A percentile compares a stretch with the other conserved stretches of the same genome.
Evolutionary conservation across 768 basidiomycete species (phyloP).

Genomic region (Crassisporium funariophilum): DNA sequence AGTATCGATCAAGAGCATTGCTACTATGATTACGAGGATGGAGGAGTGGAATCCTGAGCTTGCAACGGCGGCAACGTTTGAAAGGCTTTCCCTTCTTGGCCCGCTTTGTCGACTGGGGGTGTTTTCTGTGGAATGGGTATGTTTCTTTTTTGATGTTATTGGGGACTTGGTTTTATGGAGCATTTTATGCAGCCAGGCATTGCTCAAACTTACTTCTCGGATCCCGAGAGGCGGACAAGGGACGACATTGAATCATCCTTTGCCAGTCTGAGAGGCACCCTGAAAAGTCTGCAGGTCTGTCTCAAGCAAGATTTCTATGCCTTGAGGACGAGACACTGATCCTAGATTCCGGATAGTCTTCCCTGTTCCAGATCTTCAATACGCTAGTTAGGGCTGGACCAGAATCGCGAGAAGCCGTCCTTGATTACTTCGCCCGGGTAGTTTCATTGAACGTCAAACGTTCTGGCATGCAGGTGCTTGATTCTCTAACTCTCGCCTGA

Average conservation of each 20-base stretch:
- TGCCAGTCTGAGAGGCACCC: constrained; percentile 81
- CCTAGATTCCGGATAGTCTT: constrained; percentile 33
- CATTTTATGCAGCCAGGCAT: constrained; percentile 62
- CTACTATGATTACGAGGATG: constrained; percentile 75
- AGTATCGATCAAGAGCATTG: constrained; percentile 81
- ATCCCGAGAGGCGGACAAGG: constrained; percentile 73
- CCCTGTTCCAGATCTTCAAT: constrained; percentile 88
- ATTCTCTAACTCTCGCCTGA: not conserved
- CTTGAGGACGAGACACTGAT: not conserved
- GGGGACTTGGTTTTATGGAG: constrained; percentile 5
- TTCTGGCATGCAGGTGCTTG: constrained; percentile 80
- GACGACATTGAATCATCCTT: constrained; percentile 82
- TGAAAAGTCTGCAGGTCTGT: constrained; percentile 80
- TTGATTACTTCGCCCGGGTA: constrained; percentile 79
- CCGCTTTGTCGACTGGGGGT: constrained; percentile 83
- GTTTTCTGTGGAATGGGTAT: constrained; percentile 88
- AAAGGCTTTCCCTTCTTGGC: constrained; percentile 72
- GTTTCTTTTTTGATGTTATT: constrained; percentile 21
- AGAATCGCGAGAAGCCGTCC: constrained; percentile 75
- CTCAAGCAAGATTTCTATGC: not conserved
- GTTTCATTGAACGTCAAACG: constrained; percentile 80
- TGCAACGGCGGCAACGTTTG: constrained; percentile 63
- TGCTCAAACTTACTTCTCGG: constrained; percentile 80
- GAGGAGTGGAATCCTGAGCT: constrained; percentile 69
- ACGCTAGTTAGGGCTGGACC: constrained; percentile 83